Base-by-base conservation (phyloP, 352 stramenopile genomes). In the Phytophthora citricola region DNA sequence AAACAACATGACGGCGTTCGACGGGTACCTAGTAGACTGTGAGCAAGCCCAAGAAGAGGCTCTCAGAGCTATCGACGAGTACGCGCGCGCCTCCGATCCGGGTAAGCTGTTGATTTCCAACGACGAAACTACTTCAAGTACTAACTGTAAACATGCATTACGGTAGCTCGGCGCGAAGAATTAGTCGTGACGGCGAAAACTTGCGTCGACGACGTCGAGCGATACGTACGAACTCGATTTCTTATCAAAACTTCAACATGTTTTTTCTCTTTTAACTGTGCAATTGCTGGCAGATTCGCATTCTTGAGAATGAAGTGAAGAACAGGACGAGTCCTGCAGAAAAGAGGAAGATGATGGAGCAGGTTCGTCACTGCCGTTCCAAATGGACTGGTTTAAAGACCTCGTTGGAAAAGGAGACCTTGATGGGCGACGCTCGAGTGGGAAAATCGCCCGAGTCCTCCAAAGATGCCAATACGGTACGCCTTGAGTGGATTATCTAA, bases 181-280 rank as follows among this genome's bases (percentile, higher is more conserved):
- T 58, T 86, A 5, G 71, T 79, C 2, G 71, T 87, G 17, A 58
- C 74, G 15, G 81, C 81, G 4, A 80, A 77, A 49, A 78, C 44
- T 38, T 71, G 66, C 34, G 71, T 90, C 17, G 81, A 84, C 29
- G 83, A 92, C 87, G 83, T 87, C n/a, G 83, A 92, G 49, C 83
- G 83, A 73, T 92, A 90, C 54, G 83, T 90, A 70, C 14, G 59
- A 53, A 14, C 4, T 20, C 22, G 15, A 7, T 5, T 38, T 4
- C 47, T 9, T 5, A 51, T 31, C 6, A 15, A 38, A 29, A 10
- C 17, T 10, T 20, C 10, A 20, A n/a, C 24, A 4, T 58, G 38
- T 6, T 52, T 20, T n/a, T 20, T 20, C 17, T 20, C 17, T 20
- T 20, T 20, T 57, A 15, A 17, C 17, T 74, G 5, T 65, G 17